Conservation (phyloP, 306 rosid genomes). For the Cicer yamashitae region DNA sequence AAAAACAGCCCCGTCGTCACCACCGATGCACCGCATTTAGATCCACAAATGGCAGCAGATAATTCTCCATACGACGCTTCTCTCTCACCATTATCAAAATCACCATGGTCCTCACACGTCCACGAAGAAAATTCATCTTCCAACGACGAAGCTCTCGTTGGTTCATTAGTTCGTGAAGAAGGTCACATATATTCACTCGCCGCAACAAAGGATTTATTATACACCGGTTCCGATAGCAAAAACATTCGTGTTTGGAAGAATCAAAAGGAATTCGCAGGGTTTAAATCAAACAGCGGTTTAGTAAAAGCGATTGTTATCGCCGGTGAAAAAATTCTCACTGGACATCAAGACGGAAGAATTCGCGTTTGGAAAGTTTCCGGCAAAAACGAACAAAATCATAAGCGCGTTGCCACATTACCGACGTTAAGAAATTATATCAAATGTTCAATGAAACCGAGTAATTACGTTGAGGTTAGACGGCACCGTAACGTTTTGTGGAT, state of each 20-base stretch:
- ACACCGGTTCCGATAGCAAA: constrained; percentile 89
- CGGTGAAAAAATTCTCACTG: constrained; percentile 64
- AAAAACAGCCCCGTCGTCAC: constrained; percentile 17
- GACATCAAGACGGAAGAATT: constrained; percentile 90
- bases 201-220: constrained; percentile 65
- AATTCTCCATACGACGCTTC: constrained; percentile 34
- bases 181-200: constrained; percentile 93
- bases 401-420: constrained; percentile 72
- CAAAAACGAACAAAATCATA: constrained; percentile 51
- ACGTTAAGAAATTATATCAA: constrained; percentile 65
- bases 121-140: constrained; percentile 21
- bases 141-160: constrained; percentile 55
- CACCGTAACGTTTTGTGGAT: constrained; percentile 68
- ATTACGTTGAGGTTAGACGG: constrained; percentile 70
- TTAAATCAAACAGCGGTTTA: constrained; percentile 78
- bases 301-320: constrained; percentile 80
- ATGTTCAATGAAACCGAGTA: constrained; percentile 76
- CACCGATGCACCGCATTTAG: constrained; percentile 25
- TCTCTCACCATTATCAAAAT: constrained; percentile 64
- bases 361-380: constrained; percentile 74
- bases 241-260: constrained; percentile 95
- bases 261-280: constrained; percentile 69
- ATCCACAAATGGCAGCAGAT: constrained; percentile 40
- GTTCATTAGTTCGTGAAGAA: constrained; percentile 86
- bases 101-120: constrained; percentile 84